Conservation (phyloP, 2,329 filamentous ascomycete species). For the Trichoderma asperellum region DNA sequence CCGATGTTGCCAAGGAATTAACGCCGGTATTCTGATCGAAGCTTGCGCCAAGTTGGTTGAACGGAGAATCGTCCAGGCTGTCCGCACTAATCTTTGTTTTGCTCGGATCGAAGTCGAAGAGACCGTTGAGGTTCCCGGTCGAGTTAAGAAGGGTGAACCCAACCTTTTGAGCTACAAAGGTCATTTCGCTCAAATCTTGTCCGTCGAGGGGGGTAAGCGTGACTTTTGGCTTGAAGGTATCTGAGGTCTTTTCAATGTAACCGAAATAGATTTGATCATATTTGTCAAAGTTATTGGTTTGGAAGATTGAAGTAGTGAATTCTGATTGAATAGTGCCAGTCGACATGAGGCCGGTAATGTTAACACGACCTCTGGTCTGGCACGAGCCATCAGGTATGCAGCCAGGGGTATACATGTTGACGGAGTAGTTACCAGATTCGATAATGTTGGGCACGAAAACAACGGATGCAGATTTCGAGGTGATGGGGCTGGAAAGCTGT, state of each 20-base stretch:
- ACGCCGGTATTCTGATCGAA: conserved; percentile 71
- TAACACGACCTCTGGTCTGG: conserved; percentile 74
- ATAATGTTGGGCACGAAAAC: conserved; percentile 83
- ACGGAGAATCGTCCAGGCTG: conserved; percentile 70
- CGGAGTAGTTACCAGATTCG: conserved; percentile 87
- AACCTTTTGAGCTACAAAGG: conserved; percentile 87
- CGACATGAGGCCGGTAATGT: conserved; percentile 75
- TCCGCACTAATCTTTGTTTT: conserved; percentile 56
- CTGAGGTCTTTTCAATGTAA: conserved; percentile 74
- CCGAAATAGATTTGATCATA: conserved; percentile 92
- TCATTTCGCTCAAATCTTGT: conserved; percentile 65
- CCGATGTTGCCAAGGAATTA: conserved; percentile 66
- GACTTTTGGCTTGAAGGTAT: conserved; percentile 76
- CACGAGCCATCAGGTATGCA: conserved; percentile 83
- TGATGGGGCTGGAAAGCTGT: conserved; percentile 59
- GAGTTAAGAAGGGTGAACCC: conserved; percentile 75
- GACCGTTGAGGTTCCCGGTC: conserved; percentile 80
- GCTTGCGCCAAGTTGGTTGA: conserved; percentile 74
- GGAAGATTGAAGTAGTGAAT: conserved; percentile 69
- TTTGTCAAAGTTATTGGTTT: conserved; percentile 96
- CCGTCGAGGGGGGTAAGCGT: conserved; percentile 72
- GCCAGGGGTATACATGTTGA: conserved; percentile 91
- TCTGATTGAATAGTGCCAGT: conserved; percentile 50
- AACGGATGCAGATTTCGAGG: conserved; percentile 66
- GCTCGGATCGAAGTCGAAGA: conserved; percentile 83